phyloP scores from a whole-genome alignment of 495 filamentous ascomycete genomes.

The Tuber aestivum region DNA sequence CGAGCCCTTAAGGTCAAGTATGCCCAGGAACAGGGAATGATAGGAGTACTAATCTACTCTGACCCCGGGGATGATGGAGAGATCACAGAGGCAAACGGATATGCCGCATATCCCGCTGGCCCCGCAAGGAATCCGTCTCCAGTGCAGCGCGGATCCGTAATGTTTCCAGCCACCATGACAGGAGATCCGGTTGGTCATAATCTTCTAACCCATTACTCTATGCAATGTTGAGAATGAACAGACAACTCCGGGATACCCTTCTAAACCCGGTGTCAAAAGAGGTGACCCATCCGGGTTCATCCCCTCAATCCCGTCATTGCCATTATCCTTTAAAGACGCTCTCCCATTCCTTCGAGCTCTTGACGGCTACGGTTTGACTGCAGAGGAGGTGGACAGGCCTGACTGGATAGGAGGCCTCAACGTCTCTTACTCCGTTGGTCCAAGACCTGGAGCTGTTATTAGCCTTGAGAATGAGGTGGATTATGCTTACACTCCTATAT shows the following conservation, averaged over 20 bases:
- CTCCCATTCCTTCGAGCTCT: constrained; percentile 79
- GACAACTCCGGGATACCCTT: constrained; percentile 91
- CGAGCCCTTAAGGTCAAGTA: constrained; percentile 88
- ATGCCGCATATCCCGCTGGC: constrained; percentile 73
- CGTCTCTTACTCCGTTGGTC: constrained; percentile 87
- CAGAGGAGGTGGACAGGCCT: constrained; percentile 65
- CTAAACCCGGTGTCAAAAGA: constrained; percentile 77
- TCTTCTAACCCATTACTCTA: not conserved
- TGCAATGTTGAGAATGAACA: constrained; percentile 50
- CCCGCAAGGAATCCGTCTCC: constrained; percentile 81
- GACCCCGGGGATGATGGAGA: constrained; percentile 88
- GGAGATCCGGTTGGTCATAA: constrained; percentile 53
- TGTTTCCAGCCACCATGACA: constrained; percentile 67
- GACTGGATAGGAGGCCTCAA: constrained; percentile 69
- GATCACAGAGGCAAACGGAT: constrained; percentile 73
- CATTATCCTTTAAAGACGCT: constrained; percentile 82
- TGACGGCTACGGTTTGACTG: constrained; percentile 78
- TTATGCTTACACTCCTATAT: constrained; percentile 79
- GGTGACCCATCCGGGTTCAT: constrained; percentile 61
- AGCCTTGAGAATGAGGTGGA: constrained; percentile 85
- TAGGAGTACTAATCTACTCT: constrained; percentile 72
- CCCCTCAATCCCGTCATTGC: constrained; percentile 83
- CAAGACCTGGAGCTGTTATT: constrained; percentile 65
- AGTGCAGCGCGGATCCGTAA: constrained; percentile 84
- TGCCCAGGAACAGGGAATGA: constrained; percentile 85